phyloP scores from a whole-genome alignment of 1,284 basidiomycete species.

The Fomitopsis betulina region DNA sequence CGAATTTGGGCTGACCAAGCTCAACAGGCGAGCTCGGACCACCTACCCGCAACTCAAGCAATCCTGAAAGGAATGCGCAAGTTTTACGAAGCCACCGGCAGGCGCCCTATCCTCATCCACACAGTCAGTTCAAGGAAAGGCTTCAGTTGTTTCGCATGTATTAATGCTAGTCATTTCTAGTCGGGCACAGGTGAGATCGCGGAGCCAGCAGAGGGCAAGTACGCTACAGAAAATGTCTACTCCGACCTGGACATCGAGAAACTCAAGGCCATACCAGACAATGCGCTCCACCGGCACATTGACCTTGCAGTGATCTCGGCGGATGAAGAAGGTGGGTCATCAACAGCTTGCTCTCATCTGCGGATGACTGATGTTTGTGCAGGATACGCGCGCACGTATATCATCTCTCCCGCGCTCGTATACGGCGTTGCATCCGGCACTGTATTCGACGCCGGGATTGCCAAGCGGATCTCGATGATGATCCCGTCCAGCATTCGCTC shows the following conservation, averaged over 20 bases:
- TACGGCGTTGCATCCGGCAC: constrained; percentile 41
- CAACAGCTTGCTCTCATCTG: too few relatives aligned
- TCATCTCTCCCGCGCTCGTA: constrained; percentile 43
- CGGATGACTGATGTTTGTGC: background rate
- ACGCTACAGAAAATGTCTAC: constrained; percentile 36
- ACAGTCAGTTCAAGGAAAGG: constrained; percentile 31
- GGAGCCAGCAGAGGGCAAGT: constrained; percentile 29
- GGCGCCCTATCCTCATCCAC: constrained; percentile 43
- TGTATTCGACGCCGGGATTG: constrained; percentile 41
- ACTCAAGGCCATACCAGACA: constrained; percentile 34
- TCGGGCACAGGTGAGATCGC: constrained; percentile 37
- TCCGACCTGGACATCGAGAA: constrained; percentile 36
- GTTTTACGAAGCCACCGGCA: constrained; percentile 32
- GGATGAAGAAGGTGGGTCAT: constrained; percentile 33
- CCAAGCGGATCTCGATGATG: constrained; percentile 41
- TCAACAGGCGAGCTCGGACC: background rate
- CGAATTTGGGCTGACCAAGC: background rate
- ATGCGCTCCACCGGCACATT: constrained; percentile 36
- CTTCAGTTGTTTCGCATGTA: too few relatives aligned
- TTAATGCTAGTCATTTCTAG: constrained; percentile 17
- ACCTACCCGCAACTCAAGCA: constrained; percentile 29
- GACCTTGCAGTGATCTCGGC: constrained; percentile 37
- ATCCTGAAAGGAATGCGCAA: constrained; percentile 44
- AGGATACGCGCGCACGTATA: constrained; percentile 41
- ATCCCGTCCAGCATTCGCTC: constrained; percentile 37